Percentiles rank a stretch among this genome's conserved stretches.
phyloP scores from a whole-genome alignment of 140 eudicot species.

The Bidens hawaiensis region DNA sequence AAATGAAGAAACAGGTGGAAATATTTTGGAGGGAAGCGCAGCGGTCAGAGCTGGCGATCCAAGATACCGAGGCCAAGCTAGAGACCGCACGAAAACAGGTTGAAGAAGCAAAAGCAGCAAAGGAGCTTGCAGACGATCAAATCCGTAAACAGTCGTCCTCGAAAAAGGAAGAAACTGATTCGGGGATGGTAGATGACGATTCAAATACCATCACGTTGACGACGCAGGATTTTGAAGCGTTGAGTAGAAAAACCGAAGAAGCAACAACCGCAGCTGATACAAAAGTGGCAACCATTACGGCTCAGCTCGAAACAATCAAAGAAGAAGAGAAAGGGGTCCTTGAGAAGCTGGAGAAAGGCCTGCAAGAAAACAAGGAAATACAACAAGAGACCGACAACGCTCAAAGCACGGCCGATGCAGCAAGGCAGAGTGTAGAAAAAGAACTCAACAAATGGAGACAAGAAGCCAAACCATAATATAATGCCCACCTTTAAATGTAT shows the following conservation, averaged over 20 bases:
- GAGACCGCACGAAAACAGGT: constrained; percentile 44
- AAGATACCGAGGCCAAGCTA: constrained; percentile 45
- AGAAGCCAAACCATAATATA: constrained; percentile 28
- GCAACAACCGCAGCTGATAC: constrained; percentile 41
- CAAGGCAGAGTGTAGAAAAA: constrained; percentile 41
- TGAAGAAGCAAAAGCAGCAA: constrained; percentile 66
- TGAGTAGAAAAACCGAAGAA: constrained; percentile 50
- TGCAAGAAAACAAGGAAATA: constrained; percentile 48
- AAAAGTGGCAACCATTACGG: constrained; percentile 64
- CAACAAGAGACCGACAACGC: constrained; percentile 55
- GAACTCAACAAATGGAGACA: constrained; percentile 51
- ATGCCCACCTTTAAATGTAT: no score
- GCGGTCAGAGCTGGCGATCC: constrained; percentile 25
- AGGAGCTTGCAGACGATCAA: constrained; percentile 51
- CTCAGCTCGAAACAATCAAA: constrained; percentile 52
- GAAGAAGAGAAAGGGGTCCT: constrained; percentile 44
- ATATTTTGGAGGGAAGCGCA: constrained; percentile 44
- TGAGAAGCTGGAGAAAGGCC: constrained; percentile 43
- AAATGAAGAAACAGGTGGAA: constrained; percentile 28
- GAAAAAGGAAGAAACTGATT: background rate
- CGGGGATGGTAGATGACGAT: background rate
- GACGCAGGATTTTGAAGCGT: constrained; percentile 45
- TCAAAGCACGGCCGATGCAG: constrained; percentile 63
- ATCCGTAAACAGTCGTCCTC: constrained; percentile 27
- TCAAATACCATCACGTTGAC: constrained; percentile 43